These are phyloP conservation scores for Monascus ruber DNA, from an alignment of 2,329 filamentous ascomycete species.

Conservation along the genomic window DNA sequence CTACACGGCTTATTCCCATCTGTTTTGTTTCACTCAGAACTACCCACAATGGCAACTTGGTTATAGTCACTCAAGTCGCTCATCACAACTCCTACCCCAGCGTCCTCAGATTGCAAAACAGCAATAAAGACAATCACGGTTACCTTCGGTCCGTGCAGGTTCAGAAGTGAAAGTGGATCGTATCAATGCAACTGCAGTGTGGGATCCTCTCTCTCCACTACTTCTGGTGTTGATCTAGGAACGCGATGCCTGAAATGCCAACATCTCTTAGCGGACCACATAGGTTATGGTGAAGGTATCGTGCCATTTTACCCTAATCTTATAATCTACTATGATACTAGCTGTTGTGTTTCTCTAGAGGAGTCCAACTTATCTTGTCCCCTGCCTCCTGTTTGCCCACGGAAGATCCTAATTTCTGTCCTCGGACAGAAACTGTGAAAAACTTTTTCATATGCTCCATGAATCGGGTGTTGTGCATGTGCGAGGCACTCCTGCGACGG, in stretches of 20 bases:
- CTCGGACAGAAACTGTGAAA: not conserved
- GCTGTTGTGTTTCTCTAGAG: too few species aligned
- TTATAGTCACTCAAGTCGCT: not conserved
- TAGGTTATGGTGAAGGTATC: not conserved
- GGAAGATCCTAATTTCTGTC: not conserved
- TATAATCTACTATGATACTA: too few species aligned
- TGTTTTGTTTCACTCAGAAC: constrained; percentile 1
- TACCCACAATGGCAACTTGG: not conserved
- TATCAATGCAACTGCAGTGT: not conserved
- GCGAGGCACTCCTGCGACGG: not conserved
- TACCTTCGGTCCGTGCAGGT: not conserved
- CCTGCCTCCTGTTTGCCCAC: not conserved
- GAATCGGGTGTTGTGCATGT: not conserved
- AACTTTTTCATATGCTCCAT: not conserved
- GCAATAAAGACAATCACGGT: not conserved
- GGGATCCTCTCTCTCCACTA: not conserved
- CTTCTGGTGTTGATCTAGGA: not conserved
- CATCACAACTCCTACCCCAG: not conserved
- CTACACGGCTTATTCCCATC: not conserved
- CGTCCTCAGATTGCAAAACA: not conserved
- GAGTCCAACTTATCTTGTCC: not conserved
- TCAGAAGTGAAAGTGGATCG: not conserved
- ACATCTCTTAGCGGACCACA: not conserved
- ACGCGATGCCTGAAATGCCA: not conserved
- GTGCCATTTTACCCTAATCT: not conserved